A percentile compares a stretch with the other conserved stretches of the same genome.
These are phyloP conservation scores for Aspergillus udagawae DNA, from an alignment of 2,329 filamentous ascomycete species.

Conservation along the genomic window DNA sequence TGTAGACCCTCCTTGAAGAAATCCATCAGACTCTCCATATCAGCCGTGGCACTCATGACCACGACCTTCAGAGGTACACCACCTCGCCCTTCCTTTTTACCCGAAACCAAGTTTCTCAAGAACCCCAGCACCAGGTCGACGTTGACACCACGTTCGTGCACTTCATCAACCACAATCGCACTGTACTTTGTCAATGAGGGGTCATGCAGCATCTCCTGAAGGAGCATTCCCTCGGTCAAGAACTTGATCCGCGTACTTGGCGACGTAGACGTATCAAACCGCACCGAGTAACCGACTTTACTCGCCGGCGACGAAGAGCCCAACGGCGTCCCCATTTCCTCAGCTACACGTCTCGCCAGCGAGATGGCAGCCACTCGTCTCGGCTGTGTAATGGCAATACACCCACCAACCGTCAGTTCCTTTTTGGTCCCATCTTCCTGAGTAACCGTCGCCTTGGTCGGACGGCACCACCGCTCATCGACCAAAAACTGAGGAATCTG, in stretches of 20 bases:
- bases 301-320: slow-evolving; percentile 56
- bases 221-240: slow-evolving; percentile 90
- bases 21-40: slow-evolving; percentile 69
- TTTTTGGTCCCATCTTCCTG: slow-evolving; percentile 24
- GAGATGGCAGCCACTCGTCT: slow-evolving; percentile 90
- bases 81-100: slow-evolving; percentile 57
- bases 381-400: slow-evolving; percentile 91
- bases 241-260: slow-evolving; percentile 85
- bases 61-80: slow-evolving; percentile 79
- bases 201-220: slow-evolving; percentile 89
- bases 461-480: slow-evolving; percentile 72
- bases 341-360: slow-evolving; percentile 79
- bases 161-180: slow-evolving; percentile 88
- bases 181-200: slow-evolving; percentile 80
- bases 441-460: slow-evolving; percentile 50
- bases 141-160: slow-evolving; percentile 92
- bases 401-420: slow-evolving; percentile 62
- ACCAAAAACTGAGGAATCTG: slow-evolving; percentile 90
- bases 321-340: slow-evolving; percentile 68
- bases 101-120: slow-evolving; percentile 68
- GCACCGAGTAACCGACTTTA: slow-evolving; percentile 85
- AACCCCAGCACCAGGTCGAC: slow-evolving; percentile 90
- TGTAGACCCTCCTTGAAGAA: slow-evolving; percentile 60
- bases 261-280: slow-evolving; percentile 86
- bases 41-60: slow-evolving; percentile 95